Conservation (phyloP, 805 yeast genomes). For the Suhomyces pyralidae region DNA sequence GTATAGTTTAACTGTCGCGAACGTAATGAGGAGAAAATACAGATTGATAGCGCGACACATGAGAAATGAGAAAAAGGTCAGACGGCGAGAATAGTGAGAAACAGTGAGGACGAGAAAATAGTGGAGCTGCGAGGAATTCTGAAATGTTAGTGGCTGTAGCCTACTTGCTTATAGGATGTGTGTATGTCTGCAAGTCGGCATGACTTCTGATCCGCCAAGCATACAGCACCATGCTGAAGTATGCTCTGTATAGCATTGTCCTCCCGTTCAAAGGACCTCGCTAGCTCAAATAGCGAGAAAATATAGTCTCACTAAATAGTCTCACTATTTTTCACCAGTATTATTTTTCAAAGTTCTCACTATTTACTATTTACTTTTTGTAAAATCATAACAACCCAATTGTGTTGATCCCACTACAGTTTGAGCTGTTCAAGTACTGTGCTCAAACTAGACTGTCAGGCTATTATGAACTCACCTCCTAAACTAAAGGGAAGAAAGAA, state of each 20-base stretch:
- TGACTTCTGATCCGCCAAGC: neutral
- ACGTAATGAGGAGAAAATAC: neutral
- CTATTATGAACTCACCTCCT: slow-evolving; percentile 1
- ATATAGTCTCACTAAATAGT: neutral
- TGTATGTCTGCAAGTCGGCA: neutral
- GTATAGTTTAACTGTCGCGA: neutral
- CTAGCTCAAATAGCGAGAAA: neutral
- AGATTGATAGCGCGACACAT: neutral
- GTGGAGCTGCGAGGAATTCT: neutral
- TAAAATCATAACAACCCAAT: neutral
- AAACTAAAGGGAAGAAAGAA: slow-evolving; percentile 39
- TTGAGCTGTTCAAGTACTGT: neutral
- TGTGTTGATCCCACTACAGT: neutral
- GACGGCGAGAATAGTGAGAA: neutral
- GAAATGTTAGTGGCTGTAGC: neutral
- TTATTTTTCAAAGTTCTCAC: neutral
- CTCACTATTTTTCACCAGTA: neutral
- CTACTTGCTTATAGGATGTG: neutral
- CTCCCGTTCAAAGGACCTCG: neutral
- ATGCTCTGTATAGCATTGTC: neutral
- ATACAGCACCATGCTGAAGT: neutral
- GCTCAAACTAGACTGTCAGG: neutral
- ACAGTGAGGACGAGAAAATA: neutral
- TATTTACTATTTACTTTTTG: neutral
- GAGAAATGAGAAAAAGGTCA: neutral